A percentile compares a stretch with the other conserved stretches of the same genome.
phyloP scores from a whole-genome alignment of 164 flowering plant genomes.

The Akebia trifoliata region DNA sequence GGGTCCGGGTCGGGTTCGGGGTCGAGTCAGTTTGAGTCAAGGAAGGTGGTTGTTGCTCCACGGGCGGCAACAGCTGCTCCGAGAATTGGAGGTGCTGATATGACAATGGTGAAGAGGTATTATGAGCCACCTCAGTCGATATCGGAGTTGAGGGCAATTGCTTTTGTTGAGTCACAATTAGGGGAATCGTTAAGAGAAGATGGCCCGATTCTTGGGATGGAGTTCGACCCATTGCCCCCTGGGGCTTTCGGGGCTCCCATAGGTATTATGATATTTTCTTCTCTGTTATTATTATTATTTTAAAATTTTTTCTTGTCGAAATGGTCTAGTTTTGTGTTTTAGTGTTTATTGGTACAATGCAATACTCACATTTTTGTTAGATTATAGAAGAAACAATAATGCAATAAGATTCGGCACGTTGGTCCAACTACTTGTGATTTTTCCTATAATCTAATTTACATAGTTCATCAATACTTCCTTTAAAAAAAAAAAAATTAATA shows the following conservation, averaged over 20 bases:
- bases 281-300: background rate
- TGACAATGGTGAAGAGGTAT: constrained; percentile 43
- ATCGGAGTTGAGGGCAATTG: constrained; percentile 60
- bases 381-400: background rate
- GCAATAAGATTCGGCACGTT: background rate
- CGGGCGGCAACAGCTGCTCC: constrained; percentile 35
- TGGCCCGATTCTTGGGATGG: constrained; percentile 91
- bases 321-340: background rate
- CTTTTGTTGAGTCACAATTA: constrained; percentile 79
- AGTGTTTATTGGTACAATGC: background rate
- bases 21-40: constrained; percentile 39
- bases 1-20: constrained; percentile 44
- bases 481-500: too few relatives aligned
- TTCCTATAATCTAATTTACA: too few relatives aligned
- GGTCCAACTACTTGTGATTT: too few relatives aligned
- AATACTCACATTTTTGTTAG: background rate
- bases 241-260: constrained; percentile 85
- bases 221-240: constrained; percentile 89
- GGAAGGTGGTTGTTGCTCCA: constrained; percentile 28
- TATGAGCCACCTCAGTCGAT: constrained; percentile 52
- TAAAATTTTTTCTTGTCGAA: background rate
- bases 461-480: too few relatives aligned
- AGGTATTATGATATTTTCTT: constrained; percentile 33
- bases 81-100: constrained; percentile 37
- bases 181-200: constrained; percentile 81